Evolutionary conservation across 1,284 basidiomycete species (phyloP).

Genomic region (Ceratobasidium sp.): DNA sequence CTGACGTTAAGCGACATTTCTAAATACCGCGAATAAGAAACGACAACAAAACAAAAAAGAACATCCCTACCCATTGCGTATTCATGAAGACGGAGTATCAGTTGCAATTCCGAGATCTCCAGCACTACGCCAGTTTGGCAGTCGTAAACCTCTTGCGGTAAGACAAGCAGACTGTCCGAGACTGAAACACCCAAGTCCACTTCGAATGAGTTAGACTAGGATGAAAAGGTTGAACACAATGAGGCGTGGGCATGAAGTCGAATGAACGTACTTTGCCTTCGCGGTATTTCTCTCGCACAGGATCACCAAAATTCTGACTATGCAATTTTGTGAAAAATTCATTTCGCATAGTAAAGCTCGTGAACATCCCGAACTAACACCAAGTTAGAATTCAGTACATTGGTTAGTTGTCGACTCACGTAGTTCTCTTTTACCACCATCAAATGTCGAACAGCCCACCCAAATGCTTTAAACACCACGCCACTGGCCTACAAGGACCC

Average conservation of each 20-base stretch:
- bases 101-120: constrained; percentile 74
- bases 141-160: constrained; percentile 83
- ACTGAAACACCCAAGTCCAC: constrained; percentile 74
- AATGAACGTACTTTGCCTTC: constrained; percentile 70
- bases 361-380: constrained; percentile 80
- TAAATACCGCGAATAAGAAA: constrained; percentile 53
- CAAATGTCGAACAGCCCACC: constrained; percentile 88
- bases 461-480: constrained; percentile 77
- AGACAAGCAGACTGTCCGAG: constrained; percentile 68
- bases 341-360: constrained; percentile 86
- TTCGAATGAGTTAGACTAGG: constrained; percentile 84
- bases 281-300: constrained; percentile 81
- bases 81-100: constrained; percentile 84
- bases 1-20: constrained; percentile 84
- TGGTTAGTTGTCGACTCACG: constrained; percentile 40
- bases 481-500: constrained; percentile 57
- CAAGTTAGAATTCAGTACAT: background rate
- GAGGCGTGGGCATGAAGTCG: background rate
- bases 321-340: constrained; percentile 84
- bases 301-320: constrained; percentile 78
- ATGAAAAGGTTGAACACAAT: constrained; percentile 18
- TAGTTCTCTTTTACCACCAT: constrained; percentile 93
- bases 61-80: constrained; percentile 82
- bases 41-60: background rate
- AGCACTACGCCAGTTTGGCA: constrained; percentile 71